Base-by-base conservation (phyloP, 805 yeast species). In the Yarrowia sp. region DNA sequence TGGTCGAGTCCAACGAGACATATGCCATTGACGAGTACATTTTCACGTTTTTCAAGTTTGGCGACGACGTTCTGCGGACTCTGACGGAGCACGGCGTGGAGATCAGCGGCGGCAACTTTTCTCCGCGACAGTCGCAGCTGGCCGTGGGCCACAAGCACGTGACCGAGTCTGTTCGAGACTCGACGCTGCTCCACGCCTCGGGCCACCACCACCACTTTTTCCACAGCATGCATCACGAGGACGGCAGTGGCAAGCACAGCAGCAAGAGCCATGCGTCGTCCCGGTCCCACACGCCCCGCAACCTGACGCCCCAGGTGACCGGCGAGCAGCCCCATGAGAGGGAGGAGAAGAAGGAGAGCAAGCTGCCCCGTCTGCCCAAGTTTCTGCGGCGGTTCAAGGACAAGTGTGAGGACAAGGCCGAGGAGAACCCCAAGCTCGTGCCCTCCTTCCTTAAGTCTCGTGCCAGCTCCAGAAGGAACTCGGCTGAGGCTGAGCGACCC, bases 21-120 rank as follows among this genome's bases (percentile, higher is more conserved):
- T 85, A 76, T 74, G 87, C 86, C 0, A 73, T 87, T n/a, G 92
- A 90, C 73, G 91, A 87, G 61, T 85, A 87, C 70, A 85, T 85
- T 70, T 84, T 92, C 71, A 83, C 91, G 75, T 88, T 91, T 69
- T 87, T 91, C 74, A 61, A 56, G 43, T 43, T 60, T 20, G 70
- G 70, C 10, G 79, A 79, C 12, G 78, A 77, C 9, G 84, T 84
- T 1, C 13, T 67, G 20, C 12, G 58, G 34, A 46, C 52, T 9
- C 43, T 47, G 52, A 61, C 43, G 7, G 55, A 61, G 3, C 19
- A 61, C 9, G 66, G 66, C 2, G 66, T 61, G 10, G 55, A 61
- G 55, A 24, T 61, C 7, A 36, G 46, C n/a, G 46, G 55, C n/a
- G 50, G 64, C 42, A 46, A 33, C 19, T 61, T 61, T 15, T 34